These are phyloP conservation scores for Alternaria sp. DNA, from an alignment of 2,329 filamentous ascomycete species.

Conservation along the genomic window DNA sequence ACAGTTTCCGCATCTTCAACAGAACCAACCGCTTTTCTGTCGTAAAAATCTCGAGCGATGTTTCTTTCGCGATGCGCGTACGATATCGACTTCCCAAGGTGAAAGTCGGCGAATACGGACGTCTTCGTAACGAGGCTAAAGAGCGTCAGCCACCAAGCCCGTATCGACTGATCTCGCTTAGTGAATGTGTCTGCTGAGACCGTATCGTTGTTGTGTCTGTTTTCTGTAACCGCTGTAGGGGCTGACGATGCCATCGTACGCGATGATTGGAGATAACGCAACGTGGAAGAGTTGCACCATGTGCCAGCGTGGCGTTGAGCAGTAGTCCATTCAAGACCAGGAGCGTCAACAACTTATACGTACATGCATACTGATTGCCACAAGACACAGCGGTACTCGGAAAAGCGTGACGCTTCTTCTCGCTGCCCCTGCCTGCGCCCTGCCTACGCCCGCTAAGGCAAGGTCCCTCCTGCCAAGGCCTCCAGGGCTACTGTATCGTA, in stretches of 20 bases:
- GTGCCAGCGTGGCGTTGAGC: slow-evolving; percentile 10
- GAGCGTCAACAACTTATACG: not conserved
- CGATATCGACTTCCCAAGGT: not conserved
- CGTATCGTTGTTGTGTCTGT: not conserved
- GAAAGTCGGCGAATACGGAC: slow-evolving; percentile 6
- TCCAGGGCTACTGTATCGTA: slow-evolving; percentile 19
- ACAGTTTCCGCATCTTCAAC: not conserved
- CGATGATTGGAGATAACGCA: slow-evolving; percentile 1
- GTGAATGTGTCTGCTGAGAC: not conserved
- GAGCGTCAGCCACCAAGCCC: not conserved
- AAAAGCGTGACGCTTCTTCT: not conserved
- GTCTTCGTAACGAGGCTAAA: not conserved
- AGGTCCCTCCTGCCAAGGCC: slow-evolving; percentile 28
- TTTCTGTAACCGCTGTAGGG: not conserved
- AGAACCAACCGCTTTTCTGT: not conserved
- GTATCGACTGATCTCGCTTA: not conserved
- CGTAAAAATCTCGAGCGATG: not conserved
- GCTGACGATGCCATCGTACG: not conserved
- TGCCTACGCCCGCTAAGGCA: slow-evolving; percentile 23
- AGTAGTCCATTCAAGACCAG: not conserved
- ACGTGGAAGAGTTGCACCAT: slow-evolving; percentile 11
- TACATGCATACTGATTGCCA: not conserved
- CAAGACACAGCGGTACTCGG: slow-evolving; percentile 2
- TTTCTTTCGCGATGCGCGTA: not conserved
- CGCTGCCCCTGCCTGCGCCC: slow-evolving; percentile 7